A percentile compares a stretch with the other conserved stretches of the same genome.
Conservation (phyloP, 257 asterid genomes). For the Solanum stenotomum region DNA sequence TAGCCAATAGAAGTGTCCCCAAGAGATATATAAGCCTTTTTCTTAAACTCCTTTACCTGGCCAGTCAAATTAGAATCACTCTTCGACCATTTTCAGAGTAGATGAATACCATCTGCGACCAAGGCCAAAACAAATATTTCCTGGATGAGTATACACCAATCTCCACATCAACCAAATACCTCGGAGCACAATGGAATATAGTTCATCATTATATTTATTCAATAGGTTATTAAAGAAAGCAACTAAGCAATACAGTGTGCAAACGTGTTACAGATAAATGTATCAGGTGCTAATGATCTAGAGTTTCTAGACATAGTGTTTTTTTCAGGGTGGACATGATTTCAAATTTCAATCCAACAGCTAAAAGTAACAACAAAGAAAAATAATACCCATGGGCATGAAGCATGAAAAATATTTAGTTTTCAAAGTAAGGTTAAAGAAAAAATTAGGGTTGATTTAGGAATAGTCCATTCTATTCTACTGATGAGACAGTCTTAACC, state of each 20-base stretch:
- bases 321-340: no score
- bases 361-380: background rate
- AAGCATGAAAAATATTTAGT: no score
- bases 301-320: background rate
- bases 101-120: constrained; percentile 56
- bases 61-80: constrained; percentile 12
- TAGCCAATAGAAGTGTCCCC: background rate
- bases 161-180: constrained; percentile 19
- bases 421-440: background rate
- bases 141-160: constrained; percentile 49
- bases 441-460: background rate
- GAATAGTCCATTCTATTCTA: background rate
- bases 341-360: no score
- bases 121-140: constrained; percentile 50
- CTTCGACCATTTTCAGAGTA: constrained; percentile 53
- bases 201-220: background rate
- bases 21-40: background rate
- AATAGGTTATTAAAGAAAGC: background rate
- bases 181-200: no score
- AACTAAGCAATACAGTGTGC: background rate
- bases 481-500: background rate
- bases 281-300: no score
- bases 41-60: constrained; percentile 15
- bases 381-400: background rate
- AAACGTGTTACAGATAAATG: no score